Evolutionary conservation across 495 filamentous ascomycete genomes (phyloP), one percentile per base, ranked within the genome.

Genomic region (Pseudoneurospora amorphoporcata): DNA sequence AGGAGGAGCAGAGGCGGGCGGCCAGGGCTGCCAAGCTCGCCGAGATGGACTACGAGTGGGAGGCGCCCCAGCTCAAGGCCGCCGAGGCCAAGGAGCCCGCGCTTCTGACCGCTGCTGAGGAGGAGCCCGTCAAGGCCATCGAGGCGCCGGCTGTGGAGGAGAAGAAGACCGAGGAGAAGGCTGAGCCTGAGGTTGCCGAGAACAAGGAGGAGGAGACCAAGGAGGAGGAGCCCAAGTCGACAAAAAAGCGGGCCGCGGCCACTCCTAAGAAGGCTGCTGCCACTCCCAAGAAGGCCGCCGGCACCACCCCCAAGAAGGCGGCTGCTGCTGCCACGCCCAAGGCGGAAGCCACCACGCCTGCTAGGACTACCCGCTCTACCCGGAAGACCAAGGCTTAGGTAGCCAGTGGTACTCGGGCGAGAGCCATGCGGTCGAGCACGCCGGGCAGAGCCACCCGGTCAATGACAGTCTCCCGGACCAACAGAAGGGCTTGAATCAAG

Each of bases 31-130:
- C 91, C 79, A 92, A 92, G 84, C 81, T 97, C 72, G 91, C 92
- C 85, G 89, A 83, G 43, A 82, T 97, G 68, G 95, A 90, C 32
- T 99, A 99, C 81, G 91, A 96, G 70, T 92, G 93, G 77, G 88
- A 93, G 58, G 84, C 88, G 10, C 93, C 94, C 3, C 82, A 84
- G 73, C 80, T 97, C 76, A 95, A 91, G 85, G 83, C 85, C 41
- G 87, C 93, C 69, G 80, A 75, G 61, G 81, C 77, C 42, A 79
- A 81, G 69, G 77, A 73, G 39, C 80, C 78, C 61, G 74, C 77
- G 42, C 82, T 81, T 10, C 74, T 79, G 69, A 83, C 87, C 77
- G 77, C 76, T 35, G 78, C 79, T 8, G 76, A 79, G 69, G 80
- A 77, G 72, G 78, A 77, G 71, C 72, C 72, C 10, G 73, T 70